Evolutionary conservation across 345 rosid genomes (phyloP).

Genomic region (Pelargonium nanum): DNA sequence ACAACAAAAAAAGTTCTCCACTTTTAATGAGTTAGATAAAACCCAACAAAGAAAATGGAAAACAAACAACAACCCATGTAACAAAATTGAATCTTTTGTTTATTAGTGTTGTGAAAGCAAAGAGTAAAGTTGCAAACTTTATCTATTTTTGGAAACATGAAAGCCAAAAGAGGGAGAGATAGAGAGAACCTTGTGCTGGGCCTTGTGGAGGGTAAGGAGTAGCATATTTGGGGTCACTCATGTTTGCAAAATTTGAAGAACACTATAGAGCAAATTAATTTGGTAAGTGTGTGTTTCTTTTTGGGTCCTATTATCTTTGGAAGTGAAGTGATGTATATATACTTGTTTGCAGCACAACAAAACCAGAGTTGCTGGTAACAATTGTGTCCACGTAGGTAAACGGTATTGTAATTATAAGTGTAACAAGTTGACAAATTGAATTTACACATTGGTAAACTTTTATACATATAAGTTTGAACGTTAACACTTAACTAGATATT

Average conservation of each 20-base stretch:
- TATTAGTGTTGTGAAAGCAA: neutral
- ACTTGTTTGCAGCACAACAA: no score
- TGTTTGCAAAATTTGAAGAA: neutral
- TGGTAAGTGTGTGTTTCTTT: neutral
- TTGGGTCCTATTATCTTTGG: neutral
- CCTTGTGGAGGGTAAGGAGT: slow-evolving; percentile 51
- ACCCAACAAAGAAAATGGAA: neutral
- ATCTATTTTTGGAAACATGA: neutral
- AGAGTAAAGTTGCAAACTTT: neutral
- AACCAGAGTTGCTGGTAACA: no score
- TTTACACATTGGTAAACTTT: no score
- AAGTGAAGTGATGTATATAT: no score
- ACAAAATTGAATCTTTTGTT: neutral
- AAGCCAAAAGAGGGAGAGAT: neutral
- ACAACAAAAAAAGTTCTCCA: neutral
- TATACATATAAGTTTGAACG: no score
- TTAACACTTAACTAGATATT: no score
- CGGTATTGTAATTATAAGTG: no score
- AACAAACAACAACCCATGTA: neutral
- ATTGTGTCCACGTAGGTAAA: no score
- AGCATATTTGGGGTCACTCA: slow-evolving; percentile 46
- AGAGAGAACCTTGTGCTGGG: slow-evolving; percentile 33
- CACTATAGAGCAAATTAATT: neutral
- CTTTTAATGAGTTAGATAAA: neutral
- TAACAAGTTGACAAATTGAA: no score